phyloP scores from a whole-genome alignment of 208 protist genomes.

The Leishmania gerbilli region DNA sequence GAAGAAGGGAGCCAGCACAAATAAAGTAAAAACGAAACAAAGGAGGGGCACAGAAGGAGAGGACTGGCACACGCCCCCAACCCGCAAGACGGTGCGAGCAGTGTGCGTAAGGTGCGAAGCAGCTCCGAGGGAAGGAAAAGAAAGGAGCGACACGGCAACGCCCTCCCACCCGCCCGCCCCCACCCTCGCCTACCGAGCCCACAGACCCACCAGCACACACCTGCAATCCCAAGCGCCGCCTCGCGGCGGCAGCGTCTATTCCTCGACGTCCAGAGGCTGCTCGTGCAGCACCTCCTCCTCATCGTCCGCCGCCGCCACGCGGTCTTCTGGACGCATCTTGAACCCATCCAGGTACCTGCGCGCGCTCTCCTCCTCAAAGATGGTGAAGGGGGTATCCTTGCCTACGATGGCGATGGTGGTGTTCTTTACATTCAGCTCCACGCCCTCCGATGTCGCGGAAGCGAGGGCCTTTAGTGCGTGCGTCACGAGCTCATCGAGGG shows the following conservation, averaged over 20 bases:
- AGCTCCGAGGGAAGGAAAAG: background rate
- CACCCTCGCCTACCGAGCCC: background rate
- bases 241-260: slow-evolving; percentile 40
- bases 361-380: slow-evolving; percentile 84
- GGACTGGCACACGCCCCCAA: background rate
- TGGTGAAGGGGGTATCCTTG: slow-evolving; percentile 82
- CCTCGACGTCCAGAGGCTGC: slow-evolving; percentile 80
- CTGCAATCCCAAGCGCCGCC: background rate
- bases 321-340: slow-evolving; percentile 75
- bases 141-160: background rate
- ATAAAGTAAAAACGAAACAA: background rate
- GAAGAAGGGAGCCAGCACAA: background rate
- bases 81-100: too few species aligned
- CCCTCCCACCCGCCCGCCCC: background rate
- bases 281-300: slow-evolving; percentile 73
- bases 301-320: slow-evolving; percentile 54
- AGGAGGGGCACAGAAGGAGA: background rate
- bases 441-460: slow-evolving; percentile 88
- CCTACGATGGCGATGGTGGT: slow-evolving; percentile 93
- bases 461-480: slow-evolving; percentile 94
- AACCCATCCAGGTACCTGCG: slow-evolving; percentile 88
- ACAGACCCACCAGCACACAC: background rate
- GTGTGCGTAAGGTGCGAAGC: background rate
- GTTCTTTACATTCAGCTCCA: slow-evolving; percentile 93
- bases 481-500: slow-evolving; percentile 89